phyloP scores from a whole-genome alignment of 805 yeast species.

The Pichia thaimueangensis region DNA sequence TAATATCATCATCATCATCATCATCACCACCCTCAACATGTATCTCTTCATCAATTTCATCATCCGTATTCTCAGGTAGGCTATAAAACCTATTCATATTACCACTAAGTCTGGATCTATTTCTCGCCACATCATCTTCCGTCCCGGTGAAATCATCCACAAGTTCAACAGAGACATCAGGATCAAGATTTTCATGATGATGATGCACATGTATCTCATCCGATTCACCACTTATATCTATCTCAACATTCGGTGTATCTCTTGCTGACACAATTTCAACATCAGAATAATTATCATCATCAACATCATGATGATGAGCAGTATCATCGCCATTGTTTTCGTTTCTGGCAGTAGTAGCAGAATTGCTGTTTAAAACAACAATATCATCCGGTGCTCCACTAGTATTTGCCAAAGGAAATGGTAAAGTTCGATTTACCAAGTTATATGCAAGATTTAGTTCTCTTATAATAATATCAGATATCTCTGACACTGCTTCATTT shows the following conservation, averaged over 20 bases:
- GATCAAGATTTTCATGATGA: too few relatives aligned
- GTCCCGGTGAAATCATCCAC: slow-evolving; percentile 4
- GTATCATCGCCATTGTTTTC: not conserved
- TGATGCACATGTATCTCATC: too few relatives aligned
- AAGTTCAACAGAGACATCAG: slow-evolving; percentile 5
- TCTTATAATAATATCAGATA: too few relatives aligned
- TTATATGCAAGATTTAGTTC: too few relatives aligned
- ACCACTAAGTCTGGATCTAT: too few relatives aligned
- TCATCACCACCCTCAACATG: slow-evolving; percentile 7
- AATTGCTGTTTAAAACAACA: not conserved
- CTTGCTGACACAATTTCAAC: slow-evolving; percentile 4
- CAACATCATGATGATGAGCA: not conserved
- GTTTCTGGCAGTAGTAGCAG: not conserved
- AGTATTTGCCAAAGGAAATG: too few relatives aligned
- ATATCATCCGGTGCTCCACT: too few relatives aligned
- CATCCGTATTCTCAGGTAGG: too few relatives aligned
- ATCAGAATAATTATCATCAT: not conserved
- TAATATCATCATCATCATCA: slow-evolving; percentile 27
- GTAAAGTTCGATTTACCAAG: too few relatives aligned
- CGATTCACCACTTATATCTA: too few relatives aligned
- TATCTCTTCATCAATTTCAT: not conserved
- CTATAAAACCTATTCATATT: too few relatives aligned
- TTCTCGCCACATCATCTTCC: not conserved
- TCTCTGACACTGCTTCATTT: too few relatives aligned
- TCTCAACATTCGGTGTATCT: not conserved